Evolutionary conservation across 2,329 filamentous ascomycete species (phyloP), one percentile per base, ranked within the genome.

Genomic region (Neofusicoccum ribis): DNA sequence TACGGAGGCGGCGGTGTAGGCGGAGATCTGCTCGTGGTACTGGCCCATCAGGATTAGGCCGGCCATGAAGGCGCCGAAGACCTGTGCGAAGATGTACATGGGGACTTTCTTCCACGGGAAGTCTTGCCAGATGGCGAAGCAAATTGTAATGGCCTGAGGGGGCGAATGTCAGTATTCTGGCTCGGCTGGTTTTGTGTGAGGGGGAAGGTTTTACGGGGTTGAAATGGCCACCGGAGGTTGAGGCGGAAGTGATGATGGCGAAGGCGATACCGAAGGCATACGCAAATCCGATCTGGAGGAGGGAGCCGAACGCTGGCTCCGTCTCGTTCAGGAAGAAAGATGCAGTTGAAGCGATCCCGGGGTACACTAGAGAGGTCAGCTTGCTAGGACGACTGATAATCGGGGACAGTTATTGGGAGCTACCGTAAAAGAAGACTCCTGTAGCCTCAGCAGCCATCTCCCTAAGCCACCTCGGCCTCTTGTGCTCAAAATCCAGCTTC

Each of bases 91-190:
- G 68, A 87, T 85, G 70, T 88, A 86, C 58, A 81, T 75, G 0
- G 84, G 84, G 3, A 86, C 84, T 68, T 87, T 88, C 52, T 77
- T 82, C 81, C 83, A 85, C 0, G 85, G 85, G 68, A 87, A 88
- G 3, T 83, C 85, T 75, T 86, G 83, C 84, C 83, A 88, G 44
- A 73, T 69, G 12, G 77, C 76, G 65, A 79, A 77, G 68, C 74
- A 77, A 64, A 80, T 72, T 3, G 77, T 78, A 37, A 80, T 76
- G 50, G 76, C 75, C 61, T 63, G 36, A 9, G 31, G 34, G 1
- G 14, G 7, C 17, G 15, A 7, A 3, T 50, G 58, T 39, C 34
- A 50, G 44, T 17, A 2, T 14, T 7, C 7, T 7, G 11, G 9
- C 9, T 12, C 39, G 59, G 3, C 82, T 84, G 51, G 84, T 78